Base-by-base conservation (phyloP, 352 stramenopile species). In the Pythium biforme region DNA sequence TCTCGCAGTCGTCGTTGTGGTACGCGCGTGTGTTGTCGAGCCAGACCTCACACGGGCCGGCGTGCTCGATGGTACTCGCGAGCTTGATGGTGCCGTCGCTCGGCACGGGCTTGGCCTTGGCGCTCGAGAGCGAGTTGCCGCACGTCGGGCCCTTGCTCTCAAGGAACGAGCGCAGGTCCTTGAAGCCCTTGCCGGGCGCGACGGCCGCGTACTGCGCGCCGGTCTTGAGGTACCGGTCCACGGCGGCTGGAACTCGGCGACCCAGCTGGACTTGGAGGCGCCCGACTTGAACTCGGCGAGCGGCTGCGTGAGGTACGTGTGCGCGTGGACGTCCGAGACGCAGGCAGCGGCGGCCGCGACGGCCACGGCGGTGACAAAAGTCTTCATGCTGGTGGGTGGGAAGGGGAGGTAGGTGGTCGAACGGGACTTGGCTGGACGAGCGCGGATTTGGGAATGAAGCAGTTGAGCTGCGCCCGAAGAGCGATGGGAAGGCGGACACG, bases 1-100 rank as follows among this genome's bases (percentile, higher is more conserved):
- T 63, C 14, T 62, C 59, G 37, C 64, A 72, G 51, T 72, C 53
- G 45, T 72, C 65, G 29, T 67, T 33, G 43, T 68, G 50, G 37
- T 60, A 59, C 29, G 60, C 65, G 17, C 48, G 45, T 34, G 26
- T 49, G 31, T 68, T 54, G 27, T 63, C 58, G 14, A 43, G 17
- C 37, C 37, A 43, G 37, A 43, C 17, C 37, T 43, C 37, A 7
- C 59, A 66, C 49, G 59, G 59, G 22, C 59, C 59, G 7, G 55
- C 20, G 41, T 66, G 62, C n/a, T 57, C 48, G 23, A 64, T 43
- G 0, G 57, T 45, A 9, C 47, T 50, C 29, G 49, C 60, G 25
- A 70, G 46, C 27, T 31, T 40, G 52, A 70, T 53, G 15, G 33
- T 62, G 37, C 45, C 39, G 47, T 63, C 53, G 12, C 34, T 29